Evolutionary conservation across 805 yeast species (phyloP).

Genomic region (Maudiozyma serrabonitensis): DNA sequence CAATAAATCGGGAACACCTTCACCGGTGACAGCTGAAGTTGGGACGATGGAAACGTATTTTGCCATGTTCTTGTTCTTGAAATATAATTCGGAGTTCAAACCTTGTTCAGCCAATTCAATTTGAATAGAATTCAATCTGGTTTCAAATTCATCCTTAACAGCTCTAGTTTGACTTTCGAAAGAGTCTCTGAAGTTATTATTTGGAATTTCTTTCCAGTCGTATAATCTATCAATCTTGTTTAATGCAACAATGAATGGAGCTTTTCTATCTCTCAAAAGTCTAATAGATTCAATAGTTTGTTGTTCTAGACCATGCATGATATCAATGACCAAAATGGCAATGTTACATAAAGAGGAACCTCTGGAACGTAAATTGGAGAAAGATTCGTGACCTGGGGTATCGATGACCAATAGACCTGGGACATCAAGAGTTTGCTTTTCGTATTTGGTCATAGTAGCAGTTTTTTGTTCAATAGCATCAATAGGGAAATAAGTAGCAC

Average conservation of each 20-base stretch:
- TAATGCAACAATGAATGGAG: conserved; percentile 94
- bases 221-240: conserved; percentile 96
- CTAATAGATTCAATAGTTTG: conserved; percentile 93
- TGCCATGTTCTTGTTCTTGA: conserved; percentile 87
- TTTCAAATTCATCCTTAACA: conserved; percentile 88
- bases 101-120: conserved; percentile 96
- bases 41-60: conserved; percentile 95
- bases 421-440: conserved; percentile 79
- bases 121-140: conserved; percentile 74
- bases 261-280: conserved; percentile 89
- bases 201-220: conserved; percentile 86
- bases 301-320: conserved; percentile 98
- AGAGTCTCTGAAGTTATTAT: conserved; percentile 94
- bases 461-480: conserved; percentile 88
- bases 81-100: conserved; percentile 92
- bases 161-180: conserved; percentile 70
- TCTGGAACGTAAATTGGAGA: conserved; percentile 93
- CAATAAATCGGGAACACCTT: conserved; percentile 98
- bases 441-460: conserved; percentile 78
- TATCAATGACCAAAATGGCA: conserved; percentile 96
- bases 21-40: conserved; percentile 98
- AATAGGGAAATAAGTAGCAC: conserved; percentile 99
- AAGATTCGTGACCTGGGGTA: conserved; percentile 99
- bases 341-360: conserved; percentile 99
- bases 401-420: conserved; percentile 96